Base-by-base conservation (phyloP, 2,329 filamentous ascomycete species). In the Penicillium sp. region DNA sequence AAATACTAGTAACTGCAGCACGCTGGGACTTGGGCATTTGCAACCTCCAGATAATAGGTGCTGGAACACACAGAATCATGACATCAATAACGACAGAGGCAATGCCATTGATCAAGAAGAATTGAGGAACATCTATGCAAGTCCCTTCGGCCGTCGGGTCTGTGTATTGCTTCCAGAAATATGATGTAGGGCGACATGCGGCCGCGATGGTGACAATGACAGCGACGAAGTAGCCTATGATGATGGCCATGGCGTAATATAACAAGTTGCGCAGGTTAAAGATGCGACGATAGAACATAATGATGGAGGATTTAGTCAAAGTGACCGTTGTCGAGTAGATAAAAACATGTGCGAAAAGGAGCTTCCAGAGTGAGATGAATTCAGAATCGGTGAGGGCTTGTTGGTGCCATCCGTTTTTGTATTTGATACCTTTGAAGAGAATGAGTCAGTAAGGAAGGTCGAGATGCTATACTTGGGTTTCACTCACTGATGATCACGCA, bases 271-370 rank as follows among this genome's bases (percentile, higher is more conserved):
- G 64, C n/a, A 68, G 58, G 26, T 69, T 61, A 49, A 73, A 72
- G 9, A 73, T 54, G 10, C 69, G 67, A 22, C 64, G 64, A 42
- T 73, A 73, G 55, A 72, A 68, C 19, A 72, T 48, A 7, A 72
- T 42, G 17, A 73, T 70, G 26, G 69, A 70, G 35, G 67, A 49
- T 50, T 70, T 70, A 7, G 68, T 72, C 19, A 67, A 66, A 10
- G 67, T 65, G 17, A 71, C 66, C 5, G 63, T 62, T 6, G 61
- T 62, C 2, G 65, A 67, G 43, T 72, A 72, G n/a, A 72, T 59
- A 17, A 56, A 67, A 4, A 68, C 64, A 42, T 72, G 70, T 12
- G 67, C 57, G 42, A 67, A 71, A 28, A 72, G 61, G 37, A 71
- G 45, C 67, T 72, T 54, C 47, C 54, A 53, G 3, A 50, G 26